These are phyloP conservation scores for Hydnum rufescens DNA, from an alignment of 768 basidiomycete genomes.

Conservation along the genomic window DNA sequence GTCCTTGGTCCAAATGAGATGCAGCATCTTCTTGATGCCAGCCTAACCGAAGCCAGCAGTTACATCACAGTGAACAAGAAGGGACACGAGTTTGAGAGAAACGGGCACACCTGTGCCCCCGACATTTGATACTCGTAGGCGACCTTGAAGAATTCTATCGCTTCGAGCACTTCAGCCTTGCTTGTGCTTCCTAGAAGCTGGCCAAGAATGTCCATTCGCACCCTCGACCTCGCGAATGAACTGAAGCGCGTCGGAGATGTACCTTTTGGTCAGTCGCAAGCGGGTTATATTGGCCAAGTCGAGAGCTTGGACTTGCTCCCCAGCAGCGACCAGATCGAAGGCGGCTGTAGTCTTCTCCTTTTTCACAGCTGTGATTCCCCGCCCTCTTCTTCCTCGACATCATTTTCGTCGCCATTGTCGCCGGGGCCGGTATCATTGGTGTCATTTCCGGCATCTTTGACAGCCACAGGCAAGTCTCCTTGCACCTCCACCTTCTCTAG, in stretches of 20 bases:
- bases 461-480: constrained; percentile 19
- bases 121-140: constrained; percentile 66
- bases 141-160: constrained; percentile 77
- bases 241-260: constrained; percentile 62
- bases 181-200: constrained; percentile 71
- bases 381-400: constrained; percentile 20
- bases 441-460: constrained; percentile 25
- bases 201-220: constrained; percentile 50
- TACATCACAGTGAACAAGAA: neutral
- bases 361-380: constrained; percentile 16
- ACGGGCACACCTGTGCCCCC: constrained; percentile 53
- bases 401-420: constrained; percentile 22
- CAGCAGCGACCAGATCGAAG: constrained; percentile 38
- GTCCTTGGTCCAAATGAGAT: constrained; percentile 94
- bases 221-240: constrained; percentile 57
- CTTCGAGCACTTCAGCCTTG: constrained; percentile 65
- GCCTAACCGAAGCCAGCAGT: constrained; percentile 23
- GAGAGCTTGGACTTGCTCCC: constrained; percentile 46
- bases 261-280: constrained; percentile 60
- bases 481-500: constrained; percentile 47
- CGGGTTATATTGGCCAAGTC: constrained; percentile 45
- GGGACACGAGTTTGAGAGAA: neutral
- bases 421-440: constrained; percentile 19
- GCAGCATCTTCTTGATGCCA: constrained; percentile 91
- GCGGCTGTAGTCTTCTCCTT: constrained; percentile 15